Conservation (phyloP, 495 filamentous ascomycete species). For the Jackrogersella multiformis region DNA sequence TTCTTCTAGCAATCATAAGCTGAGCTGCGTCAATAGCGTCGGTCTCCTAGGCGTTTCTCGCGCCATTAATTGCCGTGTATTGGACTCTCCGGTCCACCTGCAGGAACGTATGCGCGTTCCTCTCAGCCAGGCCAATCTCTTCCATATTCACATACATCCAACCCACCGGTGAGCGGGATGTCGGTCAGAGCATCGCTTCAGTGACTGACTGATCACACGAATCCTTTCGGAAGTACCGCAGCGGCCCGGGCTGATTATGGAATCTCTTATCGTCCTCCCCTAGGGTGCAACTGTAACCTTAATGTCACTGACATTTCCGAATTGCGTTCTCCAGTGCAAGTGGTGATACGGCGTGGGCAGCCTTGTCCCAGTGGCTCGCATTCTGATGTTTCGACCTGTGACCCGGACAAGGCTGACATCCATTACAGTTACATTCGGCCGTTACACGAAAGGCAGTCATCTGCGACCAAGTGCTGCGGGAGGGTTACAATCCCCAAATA, state of each 20-base stretch:
- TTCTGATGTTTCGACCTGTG: slow-evolving; percentile 23
- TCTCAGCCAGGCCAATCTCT: slow-evolving; percentile 36
- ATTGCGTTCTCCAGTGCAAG: slow-evolving; percentile 10
- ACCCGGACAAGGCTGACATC: slow-evolving; percentile 32
- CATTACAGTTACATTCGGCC: slow-evolving; percentile 23
- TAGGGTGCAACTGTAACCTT: slow-evolving; percentile 30
- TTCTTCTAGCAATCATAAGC: slow-evolving; percentile 20
- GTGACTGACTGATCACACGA: slow-evolving; percentile 36
- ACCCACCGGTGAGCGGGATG: slow-evolving; percentile 39
- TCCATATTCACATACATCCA: slow-evolving; percentile 31
- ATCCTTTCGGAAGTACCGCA: slow-evolving; percentile 35
- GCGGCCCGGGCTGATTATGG: slow-evolving; percentile 33
- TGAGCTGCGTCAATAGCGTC: slow-evolving; percentile 37
- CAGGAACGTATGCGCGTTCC: slow-evolving; percentile 36
- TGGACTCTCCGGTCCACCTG: slow-evolving; percentile 31
- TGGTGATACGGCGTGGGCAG: slow-evolving; percentile 25
- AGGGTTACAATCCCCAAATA: slow-evolving; percentile 36
- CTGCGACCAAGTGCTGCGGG: slow-evolving; percentile 29
- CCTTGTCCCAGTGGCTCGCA: slow-evolving; percentile 27
- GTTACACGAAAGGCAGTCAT: slow-evolving; percentile 38
- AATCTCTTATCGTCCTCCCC: slow-evolving; percentile 23
- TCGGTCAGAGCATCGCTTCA: slow-evolving; percentile 30
- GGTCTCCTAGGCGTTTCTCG: slow-evolving; percentile 13
- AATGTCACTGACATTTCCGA: slow-evolving; percentile 23
- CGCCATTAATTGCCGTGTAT: slow-evolving; percentile 43